Base-by-base conservation (phyloP, 164 flowering plant genomes). In the Vitis labrusca region DNA sequence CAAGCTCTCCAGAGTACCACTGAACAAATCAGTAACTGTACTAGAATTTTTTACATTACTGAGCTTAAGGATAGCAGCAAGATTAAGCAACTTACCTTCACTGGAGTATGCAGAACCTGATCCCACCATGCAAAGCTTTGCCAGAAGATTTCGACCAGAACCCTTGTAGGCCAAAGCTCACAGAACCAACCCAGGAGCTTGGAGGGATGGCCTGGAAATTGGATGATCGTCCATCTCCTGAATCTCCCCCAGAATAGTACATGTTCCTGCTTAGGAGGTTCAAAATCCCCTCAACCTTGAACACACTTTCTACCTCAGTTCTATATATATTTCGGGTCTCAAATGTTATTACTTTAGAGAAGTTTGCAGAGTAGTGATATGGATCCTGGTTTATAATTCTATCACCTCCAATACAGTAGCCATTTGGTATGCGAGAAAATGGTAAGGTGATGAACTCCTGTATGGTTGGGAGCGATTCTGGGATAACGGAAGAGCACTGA, bases 81-180 rank as follows among this genome's bases (percentile, higher is more conserved):
- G 75, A 60, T 72, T 37, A 47, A 77, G 70, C 2, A 30, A 8
- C 4, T 78, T 73, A 80, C 87, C 88, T 73, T 71, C 66, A 27
- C 47, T 65, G 6, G 72, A 54, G 30, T 51, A 56, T 17, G 60
- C 53, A 29, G 17, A 49, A 27, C 77, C 79, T 1, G 78, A 72
- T 54, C 91, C 93, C 16, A 87, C 84, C 89, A 86, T 74, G 70
- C 93, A 91, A 19, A 89, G 80, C 70, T 69, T 69, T 76, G 69
- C 85, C 83, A 8, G 80, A 63, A 10, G 77, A 63, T 17, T 72
- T 77, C 4, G 86, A 80, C 89, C 88, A 89, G 67, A 81, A 87
- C 27, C 94, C 94, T 12, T 64, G 13, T 16, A 89, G 47, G 1
- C n/a, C 11, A 65, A 84, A 84, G 4, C 10, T 57, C 16, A 76